These are phyloP conservation scores for California macrophylla DNA, from an alignment of 441 rosid genomes.

Conservation along the genomic window DNA sequence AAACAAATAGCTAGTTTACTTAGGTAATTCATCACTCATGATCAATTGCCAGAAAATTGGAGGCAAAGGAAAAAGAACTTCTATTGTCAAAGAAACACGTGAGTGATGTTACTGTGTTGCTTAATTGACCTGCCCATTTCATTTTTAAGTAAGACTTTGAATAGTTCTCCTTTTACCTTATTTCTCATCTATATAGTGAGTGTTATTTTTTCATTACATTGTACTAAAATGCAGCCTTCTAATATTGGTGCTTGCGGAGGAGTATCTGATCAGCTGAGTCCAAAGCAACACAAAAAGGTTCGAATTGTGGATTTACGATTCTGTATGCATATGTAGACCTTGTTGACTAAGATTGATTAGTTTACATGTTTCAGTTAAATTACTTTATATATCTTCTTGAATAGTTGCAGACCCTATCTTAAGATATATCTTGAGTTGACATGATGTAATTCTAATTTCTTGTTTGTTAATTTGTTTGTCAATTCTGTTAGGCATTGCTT, in stretches of 20 bases:
- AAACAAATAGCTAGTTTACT: background rate
- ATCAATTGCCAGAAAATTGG: background rate
- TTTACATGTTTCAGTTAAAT: background rate
- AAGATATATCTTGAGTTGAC: conserved; percentile 1
- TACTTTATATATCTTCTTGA: background rate
- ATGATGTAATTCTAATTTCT: conserved; percentile 9
- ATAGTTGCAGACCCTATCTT: background rate
- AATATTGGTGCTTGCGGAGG: conserved; percentile 32
- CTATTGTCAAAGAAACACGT: background rate
- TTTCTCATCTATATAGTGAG: background rate
- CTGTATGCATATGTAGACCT: background rate
- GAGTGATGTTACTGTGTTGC: background rate
- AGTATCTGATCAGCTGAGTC: conserved; percentile 34
- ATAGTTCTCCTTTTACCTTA: background rate
- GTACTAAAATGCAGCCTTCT: conserved; percentile 35
- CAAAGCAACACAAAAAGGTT: conserved; percentile 79
- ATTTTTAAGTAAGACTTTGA: background rate
- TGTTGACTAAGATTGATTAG: background rate
- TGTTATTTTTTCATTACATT: background rate
- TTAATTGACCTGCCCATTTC: background rate
- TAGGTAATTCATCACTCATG: background rate
- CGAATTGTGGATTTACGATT: conserved; percentile 8
- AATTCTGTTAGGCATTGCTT: conserved; percentile 57
- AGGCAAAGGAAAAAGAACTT: background rate
- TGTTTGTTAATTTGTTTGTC: conserved; percentile 11